Base-by-base conservation (phyloP, 2,329 filamentous ascomycete species). In the Aspergillus puulaauensis region DNA sequence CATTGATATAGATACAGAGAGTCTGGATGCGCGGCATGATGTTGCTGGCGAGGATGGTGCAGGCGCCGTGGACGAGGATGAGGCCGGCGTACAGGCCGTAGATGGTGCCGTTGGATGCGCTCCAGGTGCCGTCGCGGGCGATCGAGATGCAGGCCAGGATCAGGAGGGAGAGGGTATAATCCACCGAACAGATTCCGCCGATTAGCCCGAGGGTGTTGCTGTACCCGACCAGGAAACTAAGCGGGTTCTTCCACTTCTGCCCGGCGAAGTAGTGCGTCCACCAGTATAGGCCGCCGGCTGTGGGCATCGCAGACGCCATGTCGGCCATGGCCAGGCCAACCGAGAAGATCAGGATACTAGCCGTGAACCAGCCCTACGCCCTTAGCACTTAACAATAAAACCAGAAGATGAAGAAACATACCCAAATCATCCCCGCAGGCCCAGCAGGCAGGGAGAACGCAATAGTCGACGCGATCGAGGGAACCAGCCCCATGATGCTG, bases 401-500 rank as follows among this genome's bases (percentile, higher is more conserved):
- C 21, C 21, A 9, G 24, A 3, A 43, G 21, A 23, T 15, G 4
- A 15, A 8, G 19, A 19, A 19, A 63, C 68, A 56, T 67, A 82
- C 81, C 83, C 84, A 86, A 54, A 86, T 82, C 79, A 86, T 83
- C 4, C 84, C 84, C 3, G 79, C 83, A 1, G 83, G 83, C 0
- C 84, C 84, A 6, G 83, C 80, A 2, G 84, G 83, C 41, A 87
- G 75, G 4, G 82, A 85, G 63, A 86, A 86, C 0, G 82, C 68
- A 12, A 86, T 70, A 0, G 84, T 86, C 31, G 81, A 82, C 6
- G 84, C 83, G 60, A 86, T 86, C 4, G 83, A 86, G 0, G 84
- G 83, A 1, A 86, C 71, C 6, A 87, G 68, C 2, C 84, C 83
- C 83, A 87, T 86, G 62, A 87, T 83, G 65, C 78, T 80, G 58